phyloP scores from a whole-genome alignment of 177 flowering plant species.

The Vitis hybrid region DNA sequence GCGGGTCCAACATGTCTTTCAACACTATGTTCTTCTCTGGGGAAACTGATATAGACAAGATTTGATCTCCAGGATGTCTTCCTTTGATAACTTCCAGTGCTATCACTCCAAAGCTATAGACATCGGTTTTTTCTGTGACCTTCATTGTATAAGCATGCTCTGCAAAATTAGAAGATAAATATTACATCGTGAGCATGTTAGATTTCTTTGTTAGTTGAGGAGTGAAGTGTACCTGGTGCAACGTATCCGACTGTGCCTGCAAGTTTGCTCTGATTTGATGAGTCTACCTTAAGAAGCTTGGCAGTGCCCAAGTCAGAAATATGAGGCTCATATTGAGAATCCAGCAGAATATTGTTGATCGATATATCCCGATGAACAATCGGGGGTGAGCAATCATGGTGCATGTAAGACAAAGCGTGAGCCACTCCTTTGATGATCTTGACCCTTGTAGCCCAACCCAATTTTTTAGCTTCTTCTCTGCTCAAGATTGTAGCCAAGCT shows the following conservation, averaged over 20 bases:
- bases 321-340: constrained; percentile 15
- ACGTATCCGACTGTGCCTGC: constrained; percentile 25
- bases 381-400: not conserved
- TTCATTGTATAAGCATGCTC: too few species aligned
- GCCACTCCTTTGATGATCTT: constrained; percentile 13
- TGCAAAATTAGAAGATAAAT: too few species aligned
- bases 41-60: not conserved
- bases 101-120: too few species aligned
- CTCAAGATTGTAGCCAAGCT: constrained; percentile 7
- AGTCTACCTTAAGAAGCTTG: constrained; percentile 10
- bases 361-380: constrained; percentile 23
- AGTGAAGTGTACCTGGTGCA: constrained; percentile 17
- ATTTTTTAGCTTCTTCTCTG: constrained; percentile 4
- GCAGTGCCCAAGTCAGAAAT: not conserved
- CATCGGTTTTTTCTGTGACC: too few species aligned
- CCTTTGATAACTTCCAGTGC: constrained; percentile 20
- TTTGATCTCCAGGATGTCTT: constrained; percentile 17
- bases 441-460: constrained; percentile 11
- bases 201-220: not conserved
- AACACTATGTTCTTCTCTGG: not conserved
- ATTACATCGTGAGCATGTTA: too few species aligned
- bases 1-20: constrained; percentile 12
- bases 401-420: constrained; percentile 3
- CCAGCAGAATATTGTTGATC: constrained; percentile 17
- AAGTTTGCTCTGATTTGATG: constrained; percentile 12